Base-by-base conservation (phyloP, 495 filamentous ascomycete genomes). In the Lentithecium fluviatile region DNA sequence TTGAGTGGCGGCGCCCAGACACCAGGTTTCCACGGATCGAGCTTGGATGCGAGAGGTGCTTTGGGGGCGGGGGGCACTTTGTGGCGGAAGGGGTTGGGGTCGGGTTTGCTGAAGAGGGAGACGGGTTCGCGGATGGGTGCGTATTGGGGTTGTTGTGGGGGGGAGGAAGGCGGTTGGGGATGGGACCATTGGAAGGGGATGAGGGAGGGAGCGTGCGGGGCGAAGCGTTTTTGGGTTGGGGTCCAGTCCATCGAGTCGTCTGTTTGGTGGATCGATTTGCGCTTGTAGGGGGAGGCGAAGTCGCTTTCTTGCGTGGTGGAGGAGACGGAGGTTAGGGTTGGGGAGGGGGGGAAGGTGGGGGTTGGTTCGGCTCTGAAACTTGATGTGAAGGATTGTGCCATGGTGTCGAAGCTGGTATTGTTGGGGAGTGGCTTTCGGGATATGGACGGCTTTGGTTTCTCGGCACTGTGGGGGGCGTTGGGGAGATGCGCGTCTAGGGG, bases 171-270 rank as follows among this genome's bases (percentile, higher is more conserved):
- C 0, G 60, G 45, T 6, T 38, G 20, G 19, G 2, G 36, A 15
- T 43, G 15, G 13, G 45, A 50, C 29, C 29, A 55, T 5, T 36
- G 20, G 29, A 17, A 23, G 12, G 51, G 56, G 11, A 51, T 23
- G 49, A 34, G 34, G 17, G 34, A 24, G 2, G 37, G 57, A 11
- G 37, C 11, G 23, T 42, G 10, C 24, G 7, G 46, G 19, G 21
- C 42, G 43, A 54, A 63, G 21, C 21, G 45, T 19, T 23, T 23
- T 11, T 74, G 70, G 11, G 85, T 84, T 2, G 90, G 90, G 20
- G 85, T 83, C 90, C 90, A 95, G 60, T 95, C 90, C 90, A 95
- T 95, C 50, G 77, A 74, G 40, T 85, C 53, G 23, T 52, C 46
- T n/a, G 47, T 15, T 4, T 19, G 15, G 76, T 10, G 70, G 72